Conservation (phyloP, 2,329 filamentous ascomycete species). For the Aspergillus sp. region DNA sequence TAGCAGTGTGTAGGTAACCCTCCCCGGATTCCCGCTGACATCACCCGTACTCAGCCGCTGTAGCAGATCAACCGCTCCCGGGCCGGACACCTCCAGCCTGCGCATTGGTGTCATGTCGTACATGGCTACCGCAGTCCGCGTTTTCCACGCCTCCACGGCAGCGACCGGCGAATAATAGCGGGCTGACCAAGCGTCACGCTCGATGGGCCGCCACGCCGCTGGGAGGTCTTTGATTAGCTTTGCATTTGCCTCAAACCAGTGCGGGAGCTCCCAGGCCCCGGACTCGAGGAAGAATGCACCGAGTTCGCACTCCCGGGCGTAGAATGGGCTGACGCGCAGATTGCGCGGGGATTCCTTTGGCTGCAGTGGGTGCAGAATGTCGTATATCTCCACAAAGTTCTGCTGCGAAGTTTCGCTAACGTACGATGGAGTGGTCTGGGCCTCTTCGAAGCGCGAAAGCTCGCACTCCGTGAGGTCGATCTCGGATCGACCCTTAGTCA, state of each 20-base stretch:
- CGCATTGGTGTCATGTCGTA: constrained; percentile 55
- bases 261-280: constrained; percentile 54
- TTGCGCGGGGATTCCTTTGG: constrained; percentile 50
- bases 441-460: constrained; percentile 51
- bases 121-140: constrained; percentile 52
- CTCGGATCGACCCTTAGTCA: constrained; percentile 47
- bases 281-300: constrained; percentile 47
- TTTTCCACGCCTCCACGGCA: constrained; percentile 56
- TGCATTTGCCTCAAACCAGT: constrained; percentile 53
- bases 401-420: constrained; percentile 51
- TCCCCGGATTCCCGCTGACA: constrained; percentile 38
- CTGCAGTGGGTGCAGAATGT: constrained; percentile 53
- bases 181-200: constrained; percentile 51
- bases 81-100: constrained; percentile 49
- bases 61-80: constrained; percentile 47
- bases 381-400: constrained; percentile 57
- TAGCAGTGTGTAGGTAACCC: constrained; percentile 49
- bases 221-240: constrained; percentile 45
- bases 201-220: constrained; percentile 44
- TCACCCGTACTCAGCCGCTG: constrained; percentile 37
- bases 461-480: constrained; percentile 53
- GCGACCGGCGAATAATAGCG: constrained; percentile 50
- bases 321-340: constrained; percentile 51
- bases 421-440: constrained; percentile 48
- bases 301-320: constrained; percentile 45